phyloP scores from a whole-genome alignment of 202 grass and related monocot genomes.

The Digitaria exilis region DNA sequence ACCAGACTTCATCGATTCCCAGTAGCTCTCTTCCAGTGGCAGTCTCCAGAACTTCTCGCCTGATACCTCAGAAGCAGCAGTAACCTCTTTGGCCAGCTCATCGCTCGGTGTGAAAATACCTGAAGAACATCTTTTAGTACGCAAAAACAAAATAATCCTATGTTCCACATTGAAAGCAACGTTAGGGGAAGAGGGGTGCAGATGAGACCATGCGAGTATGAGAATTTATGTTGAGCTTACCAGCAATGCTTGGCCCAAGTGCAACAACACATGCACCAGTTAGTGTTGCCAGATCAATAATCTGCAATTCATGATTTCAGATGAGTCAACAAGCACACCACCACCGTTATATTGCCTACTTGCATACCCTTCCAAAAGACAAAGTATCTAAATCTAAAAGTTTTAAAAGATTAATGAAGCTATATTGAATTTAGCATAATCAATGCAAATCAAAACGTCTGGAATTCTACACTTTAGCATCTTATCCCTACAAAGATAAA shows the following conservation, averaged over 20 bases:
- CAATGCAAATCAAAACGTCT: not conserved
- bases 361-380: not conserved
- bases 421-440: not conserved
- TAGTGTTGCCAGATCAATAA: constrained; percentile 92
- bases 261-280: constrained; percentile 85
- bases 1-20: constrained; percentile 92
- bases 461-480: not conserved
- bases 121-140: constrained; percentile 31
- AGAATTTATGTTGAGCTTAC: constrained; percentile 45
- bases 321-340: not conserved
- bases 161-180: not conserved
- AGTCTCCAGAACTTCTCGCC: constrained; percentile 98
- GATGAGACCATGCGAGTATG: not conserved
- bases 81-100: constrained; percentile 84
- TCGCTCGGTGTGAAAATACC: constrained; percentile 90
- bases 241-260: constrained; percentile 82
- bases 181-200: not conserved
- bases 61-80: constrained; percentile 70
- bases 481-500: not conserved
- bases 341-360: not conserved
- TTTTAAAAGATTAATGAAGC: not conserved
- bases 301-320: constrained; percentile 49
- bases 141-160: not conserved
- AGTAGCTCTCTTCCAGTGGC: constrained; percentile 92
- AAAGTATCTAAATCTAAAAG: not conserved